Conservation (phyloP, 2,329 filamentous ascomycete genomes). For the Monosporascus ibericus region DNA sequence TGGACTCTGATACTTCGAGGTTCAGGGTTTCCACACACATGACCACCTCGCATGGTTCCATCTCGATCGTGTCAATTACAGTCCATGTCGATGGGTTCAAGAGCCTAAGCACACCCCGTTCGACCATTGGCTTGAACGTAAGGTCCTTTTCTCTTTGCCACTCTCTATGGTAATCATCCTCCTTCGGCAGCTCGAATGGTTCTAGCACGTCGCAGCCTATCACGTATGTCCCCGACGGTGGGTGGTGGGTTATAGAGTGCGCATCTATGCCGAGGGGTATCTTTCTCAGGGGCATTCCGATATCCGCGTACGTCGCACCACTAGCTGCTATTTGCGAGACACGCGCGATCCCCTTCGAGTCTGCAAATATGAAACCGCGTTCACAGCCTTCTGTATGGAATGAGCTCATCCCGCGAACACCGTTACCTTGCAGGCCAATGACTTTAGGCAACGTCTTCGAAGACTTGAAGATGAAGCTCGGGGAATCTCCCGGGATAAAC, state of each 20-base stretch:
- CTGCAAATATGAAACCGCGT: slow-evolving; percentile 76
- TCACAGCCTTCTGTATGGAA: slow-evolving; percentile 76
- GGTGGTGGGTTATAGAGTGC: slow-evolving; percentile 69
- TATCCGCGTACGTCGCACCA: slow-evolving; percentile 63
- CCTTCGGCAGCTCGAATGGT: slow-evolving; percentile 77
- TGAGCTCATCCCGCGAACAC: slow-evolving; percentile 64
- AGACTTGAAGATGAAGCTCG: slow-evolving; percentile 77
- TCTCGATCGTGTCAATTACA: slow-evolving; percentile 67
- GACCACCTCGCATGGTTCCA: slow-evolving; percentile 70
- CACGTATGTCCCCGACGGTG: slow-evolving; percentile 68
- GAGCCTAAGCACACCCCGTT: slow-evolving; percentile 70
- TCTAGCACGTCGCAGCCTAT: slow-evolving; percentile 62
- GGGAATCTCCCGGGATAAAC: slow-evolving; percentile 73
- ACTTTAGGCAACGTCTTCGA: slow-evolving; percentile 71
- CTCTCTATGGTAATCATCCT: slow-evolving; percentile 77
- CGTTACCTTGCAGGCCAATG: slow-evolving; percentile 62
- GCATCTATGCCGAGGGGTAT: slow-evolving; percentile 65
- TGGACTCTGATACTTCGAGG: slow-evolving; percentile 85
- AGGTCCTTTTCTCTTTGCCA: slow-evolving; percentile 69
- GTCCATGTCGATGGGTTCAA: slow-evolving; percentile 72
- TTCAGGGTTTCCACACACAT: slow-evolving; percentile 78
- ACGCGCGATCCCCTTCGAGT: slow-evolving; percentile 64
- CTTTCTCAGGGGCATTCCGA: slow-evolving; percentile 70
- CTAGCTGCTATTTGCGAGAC: slow-evolving; percentile 63
- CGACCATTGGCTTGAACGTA: slow-evolving; percentile 57